phyloP scores from a whole-genome alignment of 2,329 filamentous ascomycete species.

The Pestalotiopsis sp. region DNA sequence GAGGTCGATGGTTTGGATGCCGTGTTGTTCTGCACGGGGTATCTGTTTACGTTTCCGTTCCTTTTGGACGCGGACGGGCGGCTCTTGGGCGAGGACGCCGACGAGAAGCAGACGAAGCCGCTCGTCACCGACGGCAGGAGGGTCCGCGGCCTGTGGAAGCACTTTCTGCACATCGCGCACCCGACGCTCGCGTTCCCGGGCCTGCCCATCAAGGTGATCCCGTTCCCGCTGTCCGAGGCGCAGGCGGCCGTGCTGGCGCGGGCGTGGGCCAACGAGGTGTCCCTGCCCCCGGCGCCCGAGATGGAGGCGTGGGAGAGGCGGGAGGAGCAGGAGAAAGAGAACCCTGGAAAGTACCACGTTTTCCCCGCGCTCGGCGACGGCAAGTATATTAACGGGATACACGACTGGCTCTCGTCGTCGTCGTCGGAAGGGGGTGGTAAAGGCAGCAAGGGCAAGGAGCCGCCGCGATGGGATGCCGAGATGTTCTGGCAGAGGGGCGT shows the following conservation, averaged over 20 bases:
- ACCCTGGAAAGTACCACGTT: constrained; percentile 52
- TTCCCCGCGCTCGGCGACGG: constrained; percentile 63
- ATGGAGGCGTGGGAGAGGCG: constrained; percentile 73
- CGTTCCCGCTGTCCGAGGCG: constrained; percentile 78
- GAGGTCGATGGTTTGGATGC: constrained; percentile 71
- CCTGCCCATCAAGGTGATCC: constrained; percentile 82
- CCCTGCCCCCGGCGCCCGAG: constrained; percentile 61
- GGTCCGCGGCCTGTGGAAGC: constrained; percentile 74
- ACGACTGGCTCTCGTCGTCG: constrained; percentile 57
- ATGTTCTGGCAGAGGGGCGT: constrained; percentile 72
- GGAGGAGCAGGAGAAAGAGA: constrained; percentile 52
- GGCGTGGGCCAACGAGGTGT: constrained; percentile 72
- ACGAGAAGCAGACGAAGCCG: too few species aligned
- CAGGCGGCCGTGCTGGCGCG: constrained; percentile 79
- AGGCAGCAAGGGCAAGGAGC: constrained; percentile 57
- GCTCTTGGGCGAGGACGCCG: background rate
- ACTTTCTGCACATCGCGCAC: constrained; percentile 74
- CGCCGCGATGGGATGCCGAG: constrained; percentile 72
- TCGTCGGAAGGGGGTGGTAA: constrained; percentile 28
- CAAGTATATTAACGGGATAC: constrained; percentile 69
- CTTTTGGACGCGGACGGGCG: constrained; percentile 39
- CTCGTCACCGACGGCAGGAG: constrained; percentile 70
- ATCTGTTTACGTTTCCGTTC: constrained; percentile 84
- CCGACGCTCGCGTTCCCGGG: constrained; percentile 79
- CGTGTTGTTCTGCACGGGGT: constrained; percentile 87